Evolutionary conservation across 75 land plant genomes (phyloP), one percentile per base, ranked within the genome.

Genomic region (Selaginella tamariscina): DNA sequence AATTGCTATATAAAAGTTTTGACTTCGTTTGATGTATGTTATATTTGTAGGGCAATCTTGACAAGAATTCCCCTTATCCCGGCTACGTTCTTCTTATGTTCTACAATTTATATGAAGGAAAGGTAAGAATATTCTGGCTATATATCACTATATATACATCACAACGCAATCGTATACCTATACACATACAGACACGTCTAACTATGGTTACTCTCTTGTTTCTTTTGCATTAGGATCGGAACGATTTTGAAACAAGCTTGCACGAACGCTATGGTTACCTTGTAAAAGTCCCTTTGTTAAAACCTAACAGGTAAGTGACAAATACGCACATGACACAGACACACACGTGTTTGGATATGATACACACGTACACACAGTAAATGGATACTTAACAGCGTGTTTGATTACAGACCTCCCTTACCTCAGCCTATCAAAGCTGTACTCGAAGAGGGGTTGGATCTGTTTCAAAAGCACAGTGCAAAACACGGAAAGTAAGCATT

Each of bases 41-140:
- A 5, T 8, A 57, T 24, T 31, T 77, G 11, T 62, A 93, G 98
- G 99, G 99, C 9, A 85, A 82, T 78, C 85, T 95, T 59, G 99
- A 95, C 68, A 84, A 85, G 72, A 70, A 83, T 65, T 82, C 87
- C 60, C 86, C 84, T 70, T 89, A 95, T 85, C 92, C 89, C 67
- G 99, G 99, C 32, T 89, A 78, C 80, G 96, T 95, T 13, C 79
- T 95, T 75, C 74, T 95, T 30, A 81, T 90, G 96, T 95, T 95
- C 80, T 90, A 95, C 78, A 79, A 90, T 74, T 85, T 95, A 32
- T 90, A 90, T 77, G 84, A 85, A 56, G 96, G 96, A 72, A 85
- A 77, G 91, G 98, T 74, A 78, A 59, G 80, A 15, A 67, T 31
- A 18, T 27, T 73, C 32, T 13, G n/a, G 30, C 32, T 20, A 2